Percentiles rank a stretch among this genome's conserved stretches.
These are phyloP conservation scores for Dipodascus albidus DNA, from an alignment of 805 yeast species.

Conservation along the genomic window DNA sequence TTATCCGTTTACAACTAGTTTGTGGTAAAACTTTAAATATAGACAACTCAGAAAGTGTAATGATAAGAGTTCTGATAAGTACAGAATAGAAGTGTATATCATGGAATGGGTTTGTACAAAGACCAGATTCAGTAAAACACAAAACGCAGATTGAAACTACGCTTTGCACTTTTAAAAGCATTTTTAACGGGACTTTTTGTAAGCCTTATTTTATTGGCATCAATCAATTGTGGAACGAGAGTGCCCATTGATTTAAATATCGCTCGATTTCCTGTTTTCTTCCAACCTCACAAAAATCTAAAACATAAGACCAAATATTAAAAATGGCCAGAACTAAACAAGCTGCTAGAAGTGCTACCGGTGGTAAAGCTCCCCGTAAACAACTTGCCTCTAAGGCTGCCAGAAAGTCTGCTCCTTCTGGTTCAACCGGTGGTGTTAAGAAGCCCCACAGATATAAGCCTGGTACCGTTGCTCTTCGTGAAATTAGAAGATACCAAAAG, in stretches of 20 bases:
- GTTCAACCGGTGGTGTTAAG: slow-evolving; percentile 79
- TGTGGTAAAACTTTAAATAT: no score
- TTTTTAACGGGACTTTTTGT: no score
- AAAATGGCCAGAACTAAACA: slow-evolving; percentile 81
- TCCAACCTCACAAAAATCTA: neutral
- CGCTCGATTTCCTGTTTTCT: neutral
- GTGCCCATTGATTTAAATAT: neutral
- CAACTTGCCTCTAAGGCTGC: slow-evolving; percentile 87
- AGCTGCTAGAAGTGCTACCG: slow-evolving; percentile 72
- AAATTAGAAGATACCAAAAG: slow-evolving; percentile 86
- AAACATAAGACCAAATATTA: slow-evolving; percentile 5
- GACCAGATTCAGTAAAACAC: neutral
- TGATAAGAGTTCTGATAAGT: neutral
- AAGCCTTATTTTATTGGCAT: no score
- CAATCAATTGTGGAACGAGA: no score
- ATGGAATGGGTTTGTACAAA: neutral
- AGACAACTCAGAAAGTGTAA: neutral
- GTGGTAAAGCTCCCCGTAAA: slow-evolving; percentile 91
- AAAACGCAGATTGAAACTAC: neutral
- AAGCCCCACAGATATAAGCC: slow-evolving; percentile 93
- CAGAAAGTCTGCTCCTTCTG: slow-evolving; percentile 75
- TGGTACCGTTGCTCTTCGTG: slow-evolving; percentile 89
- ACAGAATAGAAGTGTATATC: neutral
- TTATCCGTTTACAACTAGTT: neutral
- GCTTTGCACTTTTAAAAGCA: no score